Evolutionary conservation across 768 basidiomycete genomes (phyloP), one percentile per base, ranked within the genome.

Genomic region (Termitomyces sp.): DNA sequence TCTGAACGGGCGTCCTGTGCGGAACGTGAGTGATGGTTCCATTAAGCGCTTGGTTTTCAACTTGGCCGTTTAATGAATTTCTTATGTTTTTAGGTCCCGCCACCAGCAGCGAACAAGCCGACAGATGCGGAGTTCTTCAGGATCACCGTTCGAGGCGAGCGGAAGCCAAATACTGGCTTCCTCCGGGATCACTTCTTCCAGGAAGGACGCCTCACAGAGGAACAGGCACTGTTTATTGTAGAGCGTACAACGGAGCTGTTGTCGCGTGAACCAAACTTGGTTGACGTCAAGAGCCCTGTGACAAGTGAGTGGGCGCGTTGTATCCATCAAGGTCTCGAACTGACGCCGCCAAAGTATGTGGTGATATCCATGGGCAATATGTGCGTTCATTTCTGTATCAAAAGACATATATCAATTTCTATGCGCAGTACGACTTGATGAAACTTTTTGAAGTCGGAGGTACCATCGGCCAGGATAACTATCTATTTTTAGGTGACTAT

Each of bases 361-460:
- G 95, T 22, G 95, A 98, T 76, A 94, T 98, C 46, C 95, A 98
- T 65, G 95, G 95, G 10, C 95, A 98, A 88, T 98, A 93, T 72
- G 94, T 95, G 70, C 42, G 62, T 64, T 58, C 24, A 41, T 20
- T 32, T 24, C 16, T n/a, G 5, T 2, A 34, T 41, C 10, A 6
- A 36, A 26, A 32, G n/a, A n/a, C 13, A 1, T 46, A n/a, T 14
- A 34, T 5, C 32, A 5, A 34, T 26, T 36, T 1, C 7, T 36
- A 12, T 5, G 26, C 48, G 29, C 66, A 98, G 94, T 98, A 94
- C 70, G 96, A 98, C 73, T 79, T 98, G 58, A 96, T 98, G 92
- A 97, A 98, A 73, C 80, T 98, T 41, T 94, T 98, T 65, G 95
- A 97, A 65, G 88, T 98, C 32, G 96, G 96, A 31, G 96, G 96